These are phyloP conservation scores for Lumnitzera littorea DNA, from an alignment of 345 rosid genomes.

Conservation along the genomic window DNA sequence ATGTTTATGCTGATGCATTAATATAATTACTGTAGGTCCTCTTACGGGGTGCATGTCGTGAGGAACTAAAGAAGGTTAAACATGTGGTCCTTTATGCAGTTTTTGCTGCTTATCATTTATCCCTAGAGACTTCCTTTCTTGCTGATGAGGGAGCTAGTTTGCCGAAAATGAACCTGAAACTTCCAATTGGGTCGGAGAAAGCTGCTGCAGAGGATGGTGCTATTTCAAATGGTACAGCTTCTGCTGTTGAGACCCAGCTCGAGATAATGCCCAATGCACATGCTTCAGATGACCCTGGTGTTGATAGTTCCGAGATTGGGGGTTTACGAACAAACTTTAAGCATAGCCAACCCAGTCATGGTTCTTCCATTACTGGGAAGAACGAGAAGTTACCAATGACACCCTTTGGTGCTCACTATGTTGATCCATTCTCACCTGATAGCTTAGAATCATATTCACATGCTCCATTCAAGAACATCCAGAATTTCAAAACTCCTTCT, in stretches of 20 bases:
- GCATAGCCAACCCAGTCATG: too few species aligned
- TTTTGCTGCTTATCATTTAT: constrained; percentile 95
- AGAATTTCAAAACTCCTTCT: constrained; percentile 10
- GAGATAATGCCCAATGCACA: constrained; percentile 1
- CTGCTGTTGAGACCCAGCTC: constrained; percentile 11
- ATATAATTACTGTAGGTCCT: constrained; percentile 47
- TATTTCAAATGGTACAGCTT: constrained; percentile 25
- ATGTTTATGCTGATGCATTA: not conserved
- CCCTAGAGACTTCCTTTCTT: constrained; percentile 93
- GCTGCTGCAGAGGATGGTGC: constrained; percentile 23
- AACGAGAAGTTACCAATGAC: too few species aligned
- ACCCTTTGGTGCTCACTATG: constrained; percentile 19
- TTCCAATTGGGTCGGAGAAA: constrained; percentile 32
- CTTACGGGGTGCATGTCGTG: constrained; percentile 62
- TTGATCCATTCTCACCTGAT: constrained; percentile 20
- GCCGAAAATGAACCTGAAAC: constrained; percentile 48
- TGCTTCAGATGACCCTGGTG: constrained; percentile 1
- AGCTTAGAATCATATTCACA: constrained; percentile 12
- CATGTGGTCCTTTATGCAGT: constrained; percentile 81
- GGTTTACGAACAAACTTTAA: too few species aligned
- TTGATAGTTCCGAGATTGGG: constrained; percentile 1
- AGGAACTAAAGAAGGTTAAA: constrained; percentile 93
- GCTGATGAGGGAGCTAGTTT: constrained; percentile 99
- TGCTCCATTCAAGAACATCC: constrained; percentile 21
- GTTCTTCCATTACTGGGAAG: too few species aligned